These are phyloP conservation scores for Melastoma malabathricum DNA, from an alignment of 345 rosid species.

Conservation along the genomic window DNA sequence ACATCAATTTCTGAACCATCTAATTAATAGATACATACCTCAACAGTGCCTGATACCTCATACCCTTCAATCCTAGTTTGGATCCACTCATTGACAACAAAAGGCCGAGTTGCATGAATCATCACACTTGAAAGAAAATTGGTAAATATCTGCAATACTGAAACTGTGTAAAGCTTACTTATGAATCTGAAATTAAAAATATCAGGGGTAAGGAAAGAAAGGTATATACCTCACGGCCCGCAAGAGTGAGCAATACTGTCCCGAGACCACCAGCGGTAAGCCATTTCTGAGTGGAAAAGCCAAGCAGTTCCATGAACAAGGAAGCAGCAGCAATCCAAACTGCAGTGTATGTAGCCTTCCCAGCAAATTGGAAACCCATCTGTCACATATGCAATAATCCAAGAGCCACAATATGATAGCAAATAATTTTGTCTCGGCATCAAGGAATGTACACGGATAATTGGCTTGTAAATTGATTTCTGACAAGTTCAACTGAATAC, in stretches of 20 bases:
- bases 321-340: slow-evolving; percentile 90
- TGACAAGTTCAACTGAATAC: too few species aligned
- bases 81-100: slow-evolving; percentile 83
- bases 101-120: slow-evolving; percentile 93
- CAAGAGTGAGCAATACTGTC: slow-evolving; percentile 88
- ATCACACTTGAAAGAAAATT: slow-evolving; percentile 87
- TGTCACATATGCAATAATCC: slow-evolving; percentile 16
- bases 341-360: slow-evolving; percentile 73
- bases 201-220: slow-evolving; percentile 2
- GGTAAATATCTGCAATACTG: slow-evolving; percentile 55
- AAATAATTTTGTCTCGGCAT: neutral
- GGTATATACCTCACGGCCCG: slow-evolving; percentile 82
- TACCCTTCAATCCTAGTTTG: slow-evolving; percentile 88
- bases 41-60: slow-evolving; percentile 98
- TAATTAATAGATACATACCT: slow-evolving; percentile 34
- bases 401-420: neutral
- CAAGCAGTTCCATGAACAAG: slow-evolving; percentile 88
- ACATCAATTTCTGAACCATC: too few species aligned
- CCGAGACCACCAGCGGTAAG: slow-evolving; percentile 97
- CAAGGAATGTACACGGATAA: too few species aligned
- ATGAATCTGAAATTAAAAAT: neutral
- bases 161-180: neutral
- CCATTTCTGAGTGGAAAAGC: slow-evolving; percentile 91
- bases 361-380: slow-evolving; percentile 91
- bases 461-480: too few species aligned